A percentile compares a stretch with the other conserved stretches of the same genome.
These are phyloP conservation scores for Linum lewisii DNA, from an alignment of 345 rosid species.

Conservation along the genomic window DNA sequence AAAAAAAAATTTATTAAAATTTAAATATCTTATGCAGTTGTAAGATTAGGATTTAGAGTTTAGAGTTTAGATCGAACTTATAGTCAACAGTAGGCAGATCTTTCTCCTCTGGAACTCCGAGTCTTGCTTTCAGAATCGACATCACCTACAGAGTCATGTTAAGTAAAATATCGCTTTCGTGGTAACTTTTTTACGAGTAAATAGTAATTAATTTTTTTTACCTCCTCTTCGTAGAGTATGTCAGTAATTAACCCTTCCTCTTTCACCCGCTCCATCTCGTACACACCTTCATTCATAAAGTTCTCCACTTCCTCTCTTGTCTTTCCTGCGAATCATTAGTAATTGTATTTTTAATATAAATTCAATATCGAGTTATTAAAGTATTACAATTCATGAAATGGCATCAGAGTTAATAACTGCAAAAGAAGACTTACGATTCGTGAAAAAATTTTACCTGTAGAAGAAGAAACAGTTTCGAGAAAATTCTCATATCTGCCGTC, in stretches of 20 bases:
- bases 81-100: slow-evolving; percentile 66
- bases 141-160: slow-evolving; percentile 76
- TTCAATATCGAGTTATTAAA: no score
- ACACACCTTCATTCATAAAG: slow-evolving; percentile 82
- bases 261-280: slow-evolving; percentile 69
- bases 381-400: no score
- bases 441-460: slow-evolving; percentile 80
- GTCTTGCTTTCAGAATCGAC: slow-evolving; percentile 73
- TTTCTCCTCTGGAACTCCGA: slow-evolving; percentile 62
- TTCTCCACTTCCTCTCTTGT: slow-evolving; percentile 65
- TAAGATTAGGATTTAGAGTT: no score
- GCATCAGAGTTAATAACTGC: no score
- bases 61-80: slow-evolving; percentile 28
- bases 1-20: no score
- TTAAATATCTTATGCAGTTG: no score
- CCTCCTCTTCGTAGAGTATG: slow-evolving; percentile 84
- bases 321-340: no score
- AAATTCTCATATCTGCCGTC: slow-evolving; percentile 81
- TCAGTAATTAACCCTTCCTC: slow-evolving; percentile 81
- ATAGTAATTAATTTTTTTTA: slow-evolving; percentile 2
- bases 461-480: slow-evolving; percentile 67
- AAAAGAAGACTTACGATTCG: no score
- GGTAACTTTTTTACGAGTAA: not conserved
- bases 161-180: no score
- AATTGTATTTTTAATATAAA: no score